These are phyloP conservation scores for Hamamelis virginiana DNA, from an alignment of 164 flowering plant genomes.

Conservation along the genomic window DNA sequence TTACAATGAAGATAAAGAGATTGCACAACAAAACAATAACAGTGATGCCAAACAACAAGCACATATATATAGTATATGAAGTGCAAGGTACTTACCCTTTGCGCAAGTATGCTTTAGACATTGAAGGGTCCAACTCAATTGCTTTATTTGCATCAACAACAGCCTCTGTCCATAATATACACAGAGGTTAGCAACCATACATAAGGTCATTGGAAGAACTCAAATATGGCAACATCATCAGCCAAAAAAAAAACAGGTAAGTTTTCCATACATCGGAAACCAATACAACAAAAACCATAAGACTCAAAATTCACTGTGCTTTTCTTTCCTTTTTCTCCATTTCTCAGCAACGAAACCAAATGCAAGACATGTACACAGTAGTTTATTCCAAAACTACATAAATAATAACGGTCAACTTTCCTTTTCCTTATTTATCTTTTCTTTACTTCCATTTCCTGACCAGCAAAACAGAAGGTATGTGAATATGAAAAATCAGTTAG, in stretches of 20 bases:
- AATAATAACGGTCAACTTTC: too few species aligned
- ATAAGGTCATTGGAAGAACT: neutral
- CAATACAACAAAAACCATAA: too few species aligned
- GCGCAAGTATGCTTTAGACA: conserved; percentile 73
- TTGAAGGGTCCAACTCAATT: conserved; percentile 64
- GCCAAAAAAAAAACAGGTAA: neutral
- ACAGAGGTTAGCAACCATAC: neutral
- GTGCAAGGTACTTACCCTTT: conserved; percentile 59
- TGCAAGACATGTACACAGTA: too few species aligned
- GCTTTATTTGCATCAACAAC: conserved; percentile 85
- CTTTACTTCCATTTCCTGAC: too few species aligned
- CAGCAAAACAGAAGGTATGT: too few species aligned
- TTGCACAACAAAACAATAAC: neutral
- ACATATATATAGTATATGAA: neutral
- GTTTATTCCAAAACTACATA: too few species aligned
- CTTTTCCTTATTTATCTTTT: neutral
- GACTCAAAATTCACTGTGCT: neutral
- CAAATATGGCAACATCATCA: neutral
- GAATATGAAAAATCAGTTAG: too few species aligned
- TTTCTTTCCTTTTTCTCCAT: neutral
- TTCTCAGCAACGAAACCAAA: neutral
- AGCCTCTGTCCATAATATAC: conserved; percentile 51
- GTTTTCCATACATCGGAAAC: too few species aligned
- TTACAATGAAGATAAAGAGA: neutral
- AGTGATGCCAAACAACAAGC: conserved; percentile 1